Conservation (phyloP, 1,284 basidiomycete genomes). For the Schizophyllum amplum region DNA sequence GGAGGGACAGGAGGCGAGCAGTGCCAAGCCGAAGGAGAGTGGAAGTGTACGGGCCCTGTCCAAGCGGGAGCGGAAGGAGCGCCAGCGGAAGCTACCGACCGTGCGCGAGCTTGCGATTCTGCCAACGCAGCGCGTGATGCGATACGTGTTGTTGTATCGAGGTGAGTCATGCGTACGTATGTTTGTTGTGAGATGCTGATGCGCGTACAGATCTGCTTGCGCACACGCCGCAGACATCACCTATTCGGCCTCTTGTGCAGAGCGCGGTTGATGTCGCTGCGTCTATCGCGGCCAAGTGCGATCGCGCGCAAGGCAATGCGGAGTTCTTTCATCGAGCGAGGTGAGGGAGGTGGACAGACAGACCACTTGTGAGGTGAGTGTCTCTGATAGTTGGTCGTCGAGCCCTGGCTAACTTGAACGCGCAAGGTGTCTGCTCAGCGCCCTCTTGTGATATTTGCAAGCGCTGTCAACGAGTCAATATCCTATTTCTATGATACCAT, state of each 20-base stretch:
- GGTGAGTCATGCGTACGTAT: conserved; percentile 31
- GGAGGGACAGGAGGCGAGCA: conserved; percentile 8
- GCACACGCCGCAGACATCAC: conserved; percentile 28
- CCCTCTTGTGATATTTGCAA: too few relatives aligned
- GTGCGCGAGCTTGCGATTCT: conserved; percentile 60
- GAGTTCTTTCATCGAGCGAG: conserved; percentile 31
- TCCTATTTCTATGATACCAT: neutral
- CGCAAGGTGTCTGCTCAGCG: too few relatives aligned
- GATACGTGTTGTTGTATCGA: conserved; percentile 60
- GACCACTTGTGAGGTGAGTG: neutral
- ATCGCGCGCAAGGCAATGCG: conserved; percentile 54
- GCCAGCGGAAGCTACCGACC: conserved; percentile 18
- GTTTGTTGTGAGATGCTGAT: conserved; percentile 4
- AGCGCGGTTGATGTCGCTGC: conserved; percentile 50
- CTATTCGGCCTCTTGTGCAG: conserved; percentile 38
- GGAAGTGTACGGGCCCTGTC: conserved; percentile 2
- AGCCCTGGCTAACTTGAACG: too few relatives aligned
- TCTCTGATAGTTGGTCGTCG: too few relatives aligned
- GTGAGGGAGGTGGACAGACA: neutral
- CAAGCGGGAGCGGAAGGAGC: conserved; percentile 3
- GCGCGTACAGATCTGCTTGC: conserved; percentile 27
- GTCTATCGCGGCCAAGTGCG: conserved; percentile 55
- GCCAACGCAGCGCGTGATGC: conserved; percentile 60
- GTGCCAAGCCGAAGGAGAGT: conserved; percentile 13
- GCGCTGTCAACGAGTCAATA: neutral